These are phyloP conservation scores for Sporothrix pseudoabietina DNA, from an alignment of 2,329 filamentous ascomycete species.

Conservation along the genomic window DNA sequence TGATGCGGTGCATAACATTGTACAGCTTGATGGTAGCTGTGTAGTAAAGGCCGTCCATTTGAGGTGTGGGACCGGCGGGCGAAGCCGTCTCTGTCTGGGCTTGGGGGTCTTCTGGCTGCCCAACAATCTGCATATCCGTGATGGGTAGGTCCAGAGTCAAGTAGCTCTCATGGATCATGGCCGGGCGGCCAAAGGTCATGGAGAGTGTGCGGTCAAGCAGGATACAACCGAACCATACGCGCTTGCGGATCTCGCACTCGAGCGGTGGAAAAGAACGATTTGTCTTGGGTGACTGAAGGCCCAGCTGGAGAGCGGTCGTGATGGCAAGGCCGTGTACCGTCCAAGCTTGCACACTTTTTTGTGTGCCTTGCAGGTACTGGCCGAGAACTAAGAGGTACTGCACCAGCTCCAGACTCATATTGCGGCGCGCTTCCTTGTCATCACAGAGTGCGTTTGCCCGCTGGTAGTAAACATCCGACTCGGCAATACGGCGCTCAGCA, in stretches of 20 bases:
- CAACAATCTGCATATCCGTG: slow-evolving; percentile 23
- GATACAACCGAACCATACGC: slow-evolving; percentile 55
- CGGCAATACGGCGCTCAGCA: slow-evolving; percentile 40
- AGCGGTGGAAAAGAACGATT: slow-evolving; percentile 43
- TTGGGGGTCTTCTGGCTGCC: not conserved
- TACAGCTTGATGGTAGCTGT: slow-evolving; percentile 45
- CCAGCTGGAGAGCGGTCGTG: slow-evolving; percentile 54
- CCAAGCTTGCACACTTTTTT: slow-evolving; percentile 57
- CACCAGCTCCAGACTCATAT: slow-evolving; percentile 51
- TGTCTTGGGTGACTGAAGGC: slow-evolving; percentile 51
- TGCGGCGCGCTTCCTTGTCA: slow-evolving; percentile 45
- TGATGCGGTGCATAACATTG: slow-evolving; percentile 42
- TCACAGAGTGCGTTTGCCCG: slow-evolving; percentile 48
- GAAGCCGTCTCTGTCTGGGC: not conserved
- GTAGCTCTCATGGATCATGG: slow-evolving; percentile 49
- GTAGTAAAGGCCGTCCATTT: slow-evolving; percentile 38
- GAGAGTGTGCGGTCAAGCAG: slow-evolving; percentile 50
- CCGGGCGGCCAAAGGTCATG: slow-evolving; percentile 55
- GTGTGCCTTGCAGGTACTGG: slow-evolving; percentile 57
- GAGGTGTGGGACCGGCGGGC: not conserved
- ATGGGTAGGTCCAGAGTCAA: slow-evolving; percentile 46
- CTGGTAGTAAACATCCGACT: slow-evolving; percentile 51
- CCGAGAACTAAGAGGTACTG: slow-evolving; percentile 50
- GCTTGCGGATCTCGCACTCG: slow-evolving; percentile 51
- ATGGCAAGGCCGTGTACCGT: slow-evolving; percentile 56